Evolutionary conservation across 768 basidiomycete species (phyloP).

Genomic region (Rhizopogon salebrosus): DNA sequence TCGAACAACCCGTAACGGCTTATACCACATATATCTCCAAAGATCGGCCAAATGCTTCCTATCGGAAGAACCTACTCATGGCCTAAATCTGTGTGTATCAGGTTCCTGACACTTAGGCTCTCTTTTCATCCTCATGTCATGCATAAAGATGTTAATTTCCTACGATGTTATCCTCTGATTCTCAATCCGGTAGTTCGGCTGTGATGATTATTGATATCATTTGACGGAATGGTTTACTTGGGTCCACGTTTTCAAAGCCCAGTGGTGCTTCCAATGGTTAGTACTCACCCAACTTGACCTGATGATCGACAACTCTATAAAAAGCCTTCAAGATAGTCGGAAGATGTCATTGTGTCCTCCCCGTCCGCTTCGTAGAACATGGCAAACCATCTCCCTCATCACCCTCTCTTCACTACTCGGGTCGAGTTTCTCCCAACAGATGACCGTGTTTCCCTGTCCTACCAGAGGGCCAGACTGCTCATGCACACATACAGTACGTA

Average conservation of each 20-base stretch:
- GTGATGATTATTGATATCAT: slow-evolving; percentile 10
- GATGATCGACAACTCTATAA: slow-evolving; percentile 15
- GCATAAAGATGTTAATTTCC: slow-evolving; percentile 8
- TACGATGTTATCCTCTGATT: slow-evolving; percentile 9
- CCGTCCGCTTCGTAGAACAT: slow-evolving; percentile 9
- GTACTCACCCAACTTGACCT: slow-evolving; percentile 4
- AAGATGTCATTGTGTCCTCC: slow-evolving; percentile 8
- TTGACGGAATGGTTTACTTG: slow-evolving; percentile 8
- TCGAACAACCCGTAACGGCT: background rate
- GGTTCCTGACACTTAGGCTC: slow-evolving; percentile 10
- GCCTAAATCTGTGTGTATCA: slow-evolving; percentile 7
- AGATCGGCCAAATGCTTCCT: slow-evolving; percentile 12
- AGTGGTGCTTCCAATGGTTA: slow-evolving; percentile 9
- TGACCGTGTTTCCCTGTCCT: slow-evolving; percentile 45
- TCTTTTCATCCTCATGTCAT: slow-evolving; percentile 8
- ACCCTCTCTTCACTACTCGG: slow-evolving; percentile 42
- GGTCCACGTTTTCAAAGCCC: slow-evolving; percentile 6
- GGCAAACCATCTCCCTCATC: slow-evolving; percentile 10
- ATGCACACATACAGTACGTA: slow-evolving; percentile 43
- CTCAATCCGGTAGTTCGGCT: slow-evolving; percentile 12
- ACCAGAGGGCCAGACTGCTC: slow-evolving; percentile 44
- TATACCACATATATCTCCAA: slow-evolving; percentile 4
- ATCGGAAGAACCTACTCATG: slow-evolving; percentile 8
- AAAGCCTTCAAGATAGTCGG: slow-evolving; percentile 10
- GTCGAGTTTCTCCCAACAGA: slow-evolving; percentile 41